Evolutionary conservation across 768 basidiomycete species (phyloP).

Genomic region (Tylopilus vinaceipallidus): DNA sequence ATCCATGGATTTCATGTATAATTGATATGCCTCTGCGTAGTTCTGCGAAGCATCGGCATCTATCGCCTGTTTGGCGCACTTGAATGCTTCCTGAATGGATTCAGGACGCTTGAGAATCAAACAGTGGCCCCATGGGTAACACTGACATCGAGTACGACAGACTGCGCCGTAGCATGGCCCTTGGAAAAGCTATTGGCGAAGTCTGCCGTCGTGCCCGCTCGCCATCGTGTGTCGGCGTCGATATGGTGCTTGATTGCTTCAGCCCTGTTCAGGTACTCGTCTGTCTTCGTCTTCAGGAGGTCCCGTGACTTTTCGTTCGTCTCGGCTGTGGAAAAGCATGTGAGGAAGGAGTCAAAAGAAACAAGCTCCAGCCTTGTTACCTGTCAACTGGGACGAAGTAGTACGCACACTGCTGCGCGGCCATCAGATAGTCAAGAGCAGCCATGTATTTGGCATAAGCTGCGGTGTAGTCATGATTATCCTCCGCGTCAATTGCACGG

Average conservation of each 20-base stretch:
- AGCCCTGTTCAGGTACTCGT: constrained; percentile 21
- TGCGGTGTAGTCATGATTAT: constrained; percentile 84
- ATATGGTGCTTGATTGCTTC: constrained; percentile 8
- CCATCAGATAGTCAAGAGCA: constrained; percentile 95
- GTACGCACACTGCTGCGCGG: constrained; percentile 77
- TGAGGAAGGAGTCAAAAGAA: not conserved
- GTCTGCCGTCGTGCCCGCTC: not conserved
- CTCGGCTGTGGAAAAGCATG: constrained; percentile 3
- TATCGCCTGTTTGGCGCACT: constrained; percentile 84
- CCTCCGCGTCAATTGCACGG: constrained; percentile 86
- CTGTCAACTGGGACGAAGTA: not conserved
- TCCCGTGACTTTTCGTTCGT: constrained; percentile 18
- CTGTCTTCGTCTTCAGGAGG: constrained; percentile 16
- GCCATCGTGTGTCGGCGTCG: not conserved
- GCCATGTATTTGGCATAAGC: constrained; percentile 93
- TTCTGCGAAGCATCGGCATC: constrained; percentile 87
- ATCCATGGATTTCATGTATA: constrained; percentile 90
- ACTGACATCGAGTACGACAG: constrained; percentile 18
- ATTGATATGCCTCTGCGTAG: constrained; percentile 91
- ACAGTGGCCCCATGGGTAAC: not conserved
- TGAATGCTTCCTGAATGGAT: constrained; percentile 63
- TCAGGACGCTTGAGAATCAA: no score
- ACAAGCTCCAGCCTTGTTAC: no score
- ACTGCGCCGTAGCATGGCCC: constrained; percentile 4
- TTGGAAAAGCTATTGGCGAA: not conserved